Conservation (phyloP, 2,329 filamentous ascomycete genomes). For the Ceratocystis lukuohia region DNA sequence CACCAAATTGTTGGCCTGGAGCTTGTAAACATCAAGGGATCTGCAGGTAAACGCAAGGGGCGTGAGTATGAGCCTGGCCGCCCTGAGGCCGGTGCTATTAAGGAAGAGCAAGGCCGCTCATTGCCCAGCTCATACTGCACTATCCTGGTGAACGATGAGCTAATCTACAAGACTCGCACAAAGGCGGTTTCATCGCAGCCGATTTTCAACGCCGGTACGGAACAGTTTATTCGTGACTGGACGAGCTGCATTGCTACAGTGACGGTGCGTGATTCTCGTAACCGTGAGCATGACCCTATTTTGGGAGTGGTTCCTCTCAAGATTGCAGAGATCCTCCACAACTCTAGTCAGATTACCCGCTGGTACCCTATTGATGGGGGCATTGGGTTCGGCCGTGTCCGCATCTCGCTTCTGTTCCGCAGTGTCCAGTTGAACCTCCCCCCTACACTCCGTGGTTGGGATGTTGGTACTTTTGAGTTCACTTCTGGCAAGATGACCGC, state of each 20-base stretch:
- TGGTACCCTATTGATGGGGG: constrained; percentile 98
- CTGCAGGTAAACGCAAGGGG: constrained; percentile 64
- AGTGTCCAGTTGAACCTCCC: constrained; percentile 77
- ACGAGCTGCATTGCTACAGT: constrained; percentile 73
- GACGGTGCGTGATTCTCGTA: constrained; percentile 74
- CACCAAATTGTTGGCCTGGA: constrained; percentile 95
- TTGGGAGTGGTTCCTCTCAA: constrained; percentile 84
- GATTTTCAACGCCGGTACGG: constrained; percentile 93
- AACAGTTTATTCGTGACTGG: constrained; percentile 90
- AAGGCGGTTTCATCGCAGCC: constrained; percentile 91
- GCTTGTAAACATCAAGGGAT: constrained; percentile 81
- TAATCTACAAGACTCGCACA: constrained; percentile 84
- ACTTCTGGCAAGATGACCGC: constrained; percentile 55
- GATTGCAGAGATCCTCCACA: constrained; percentile 75
- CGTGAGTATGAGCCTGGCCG: constrained; percentile 82
- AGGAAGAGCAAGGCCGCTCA: constrained; percentile 65
- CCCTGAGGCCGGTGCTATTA: constrained; percentile 65
- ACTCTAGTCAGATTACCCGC: constrained; percentile 68
- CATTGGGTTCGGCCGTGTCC: constrained; percentile 77
- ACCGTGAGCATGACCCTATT: constrained; percentile 87
- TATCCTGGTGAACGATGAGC: constrained; percentile 74
- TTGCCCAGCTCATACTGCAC: constrained; percentile 91
- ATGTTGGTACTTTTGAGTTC: constrained; percentile 91
- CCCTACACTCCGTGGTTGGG: constrained; percentile 79
- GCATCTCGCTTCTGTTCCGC: constrained; percentile 80